Evolutionary conservation across 495 filamentous ascomycete genomes (phyloP), one percentile per base, ranked within the genome.

Genomic region (Neurospora sp.): DNA sequence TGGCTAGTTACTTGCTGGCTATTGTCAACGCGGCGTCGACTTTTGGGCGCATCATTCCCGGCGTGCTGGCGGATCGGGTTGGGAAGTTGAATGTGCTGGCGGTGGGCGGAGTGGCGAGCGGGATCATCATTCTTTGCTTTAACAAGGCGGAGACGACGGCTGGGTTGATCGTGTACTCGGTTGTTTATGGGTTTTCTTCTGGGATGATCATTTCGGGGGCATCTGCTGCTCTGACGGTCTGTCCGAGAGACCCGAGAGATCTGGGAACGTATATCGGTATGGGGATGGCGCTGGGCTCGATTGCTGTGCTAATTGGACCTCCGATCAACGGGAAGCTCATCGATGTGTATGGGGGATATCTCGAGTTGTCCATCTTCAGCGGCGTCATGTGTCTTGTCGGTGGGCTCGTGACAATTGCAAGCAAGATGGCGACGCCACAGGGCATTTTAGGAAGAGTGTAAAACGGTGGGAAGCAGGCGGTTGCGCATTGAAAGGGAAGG

Each of bases 221-320:
- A 8, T 79, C 82, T 0, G 84, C 82, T 0, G 81, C 84, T 0
- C 76, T 89, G n/a, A 78, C 84, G 0, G 73, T 80, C 42, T 83
- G 81, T 70, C 75, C 84, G 7, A 77, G 77, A 37, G 78, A 86
- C 70, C 82, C 83, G 2, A 78, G 79, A 72, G 76, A 88, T 41
- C 79, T 88, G 20, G 87, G 87, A 1, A 88, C 86, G 0, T 89
- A 89, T 74, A 84, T 88, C 72, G 87, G 87, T 20, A 87, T 86
- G 85, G 86, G 84, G 2, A 81, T 89, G 78, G 79, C 79, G 0
- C 14, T 87, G 16, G 78, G 76, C 4, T 81, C 86, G 0, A 46
- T 88, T 7, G 84, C 82, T 1, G 77, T 78, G 5, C 69, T 89
- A 70, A 84, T 88, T 40, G 86, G 87, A 0, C 87, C 88, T 18